Percentiles rank a stretch among this genome's conserved stretches.
Evolutionary conservation across 352 stramenopile genomes (phyloP).

Genomic region (Globisporangium mamillatum): DNA sequence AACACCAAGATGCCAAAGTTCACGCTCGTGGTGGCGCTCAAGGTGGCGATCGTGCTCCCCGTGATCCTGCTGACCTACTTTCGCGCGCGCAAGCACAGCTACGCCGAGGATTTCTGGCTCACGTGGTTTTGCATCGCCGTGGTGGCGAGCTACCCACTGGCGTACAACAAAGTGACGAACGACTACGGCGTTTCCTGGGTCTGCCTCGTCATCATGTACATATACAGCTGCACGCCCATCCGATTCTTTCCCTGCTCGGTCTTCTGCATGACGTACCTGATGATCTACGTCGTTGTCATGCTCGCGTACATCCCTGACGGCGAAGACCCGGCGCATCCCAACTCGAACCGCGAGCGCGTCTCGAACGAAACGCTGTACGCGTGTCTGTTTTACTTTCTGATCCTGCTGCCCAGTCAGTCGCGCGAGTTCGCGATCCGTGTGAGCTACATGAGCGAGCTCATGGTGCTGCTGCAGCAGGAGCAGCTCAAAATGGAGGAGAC

Average conservation of each 20-base stretch:
- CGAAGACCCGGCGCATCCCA: constrained; percentile 22
- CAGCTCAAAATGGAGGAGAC: constrained; percentile 81
- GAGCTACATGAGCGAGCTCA: constrained; percentile 84
- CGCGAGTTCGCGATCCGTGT: constrained; percentile 80
- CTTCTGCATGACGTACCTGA: constrained; percentile 62
- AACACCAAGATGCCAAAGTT: constrained; percentile 57
- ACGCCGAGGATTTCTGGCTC: constrained; percentile 57
- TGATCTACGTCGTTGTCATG: constrained; percentile 73
- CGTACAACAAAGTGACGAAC: constrained; percentile 83
- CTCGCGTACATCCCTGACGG: constrained; percentile 52
- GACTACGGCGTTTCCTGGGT: constrained; percentile 82
- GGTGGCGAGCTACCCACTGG: constrained; percentile 62
- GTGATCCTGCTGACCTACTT: constrained; percentile 67
- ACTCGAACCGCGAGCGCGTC: constrained; percentile 36
- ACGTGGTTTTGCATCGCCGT: constrained; percentile 67
- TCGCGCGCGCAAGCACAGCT: constrained; percentile 56
- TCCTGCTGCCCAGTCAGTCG: constrained; percentile 69
- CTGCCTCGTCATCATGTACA: constrained; percentile 83
- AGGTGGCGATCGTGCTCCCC: constrained; percentile 58
- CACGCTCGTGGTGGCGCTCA: constrained; percentile 61
- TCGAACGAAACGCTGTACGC: constrained; percentile 79
- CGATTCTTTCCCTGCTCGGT: constrained; percentile 78
- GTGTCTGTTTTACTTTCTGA: constrained; percentile 80
- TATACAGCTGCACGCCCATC: constrained; percentile 81
- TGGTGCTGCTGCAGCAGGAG: constrained; percentile 79